phyloP scores from a whole-genome alignment of 1,139 yeast genomes.

The Debaryomyces nepalensis region DNA sequence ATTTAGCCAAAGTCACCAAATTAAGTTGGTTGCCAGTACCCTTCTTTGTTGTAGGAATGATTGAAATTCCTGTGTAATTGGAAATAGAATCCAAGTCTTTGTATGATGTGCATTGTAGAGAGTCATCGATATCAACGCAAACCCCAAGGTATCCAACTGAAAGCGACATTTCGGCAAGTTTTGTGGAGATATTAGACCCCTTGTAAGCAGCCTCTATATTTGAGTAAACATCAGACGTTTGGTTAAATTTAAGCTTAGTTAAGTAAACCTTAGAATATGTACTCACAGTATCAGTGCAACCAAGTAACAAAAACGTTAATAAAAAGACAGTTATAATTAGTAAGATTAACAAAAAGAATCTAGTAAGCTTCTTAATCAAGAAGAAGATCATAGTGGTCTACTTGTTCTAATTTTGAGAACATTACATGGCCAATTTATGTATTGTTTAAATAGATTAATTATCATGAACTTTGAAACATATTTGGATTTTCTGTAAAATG shows the following conservation, averaged over 20 bases:
- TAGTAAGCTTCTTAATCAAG: slow-evolving; percentile 13
- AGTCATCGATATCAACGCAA: slow-evolving; percentile 41
- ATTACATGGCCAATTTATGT: background rate
- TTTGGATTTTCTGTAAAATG: slow-evolving; percentile 2
- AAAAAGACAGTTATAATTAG: slow-evolving; percentile 45
- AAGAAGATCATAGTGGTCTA: slow-evolving; percentile 10
- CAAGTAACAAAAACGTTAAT: slow-evolving; percentile 55
- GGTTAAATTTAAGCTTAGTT: slow-evolving; percentile 50
- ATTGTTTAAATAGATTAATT: slow-evolving; percentile 2
- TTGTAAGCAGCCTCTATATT: slow-evolving; percentile 38
- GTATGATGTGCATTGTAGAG: slow-evolving; percentile 39
- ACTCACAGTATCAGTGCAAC: slow-evolving; percentile 47
- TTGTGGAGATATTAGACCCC: slow-evolving; percentile 23
- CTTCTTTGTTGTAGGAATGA: slow-evolving; percentile 24
- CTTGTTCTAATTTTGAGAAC: background rate
- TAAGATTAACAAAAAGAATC: slow-evolving; percentile 24
- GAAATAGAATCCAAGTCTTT: slow-evolving; percentile 27
- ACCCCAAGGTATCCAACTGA: slow-evolving; percentile 57
- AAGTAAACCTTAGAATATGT: slow-evolving; percentile 53
- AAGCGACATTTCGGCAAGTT: slow-evolving; percentile 39
- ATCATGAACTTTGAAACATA: background rate
- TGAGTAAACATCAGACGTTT: slow-evolving; percentile 41
- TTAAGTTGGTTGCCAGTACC: slow-evolving; percentile 35
- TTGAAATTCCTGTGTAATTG: slow-evolving; percentile 30
- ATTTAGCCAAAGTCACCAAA: slow-evolving; percentile 43